Percentiles rank a stretch among this genome's conserved stretches.
Conservation (phyloP, 2,329 filamentous ascomycete species). For the Pseudogymnoascus sp. region DNA sequence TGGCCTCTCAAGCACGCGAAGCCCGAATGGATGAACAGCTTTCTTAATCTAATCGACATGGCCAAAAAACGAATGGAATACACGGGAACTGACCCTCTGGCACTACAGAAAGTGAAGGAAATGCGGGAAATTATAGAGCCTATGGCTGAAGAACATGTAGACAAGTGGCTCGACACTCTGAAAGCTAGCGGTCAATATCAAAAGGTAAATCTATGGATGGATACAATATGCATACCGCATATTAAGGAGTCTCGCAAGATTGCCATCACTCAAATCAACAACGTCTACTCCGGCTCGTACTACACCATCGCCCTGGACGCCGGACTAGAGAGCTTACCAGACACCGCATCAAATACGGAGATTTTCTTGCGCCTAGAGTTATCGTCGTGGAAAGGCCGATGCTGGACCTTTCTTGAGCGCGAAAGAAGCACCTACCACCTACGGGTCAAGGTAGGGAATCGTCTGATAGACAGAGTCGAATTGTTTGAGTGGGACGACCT, state of each 20-base stretch:
- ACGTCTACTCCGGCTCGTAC: neutral
- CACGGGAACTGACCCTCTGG: neutral
- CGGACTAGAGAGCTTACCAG: neutral
- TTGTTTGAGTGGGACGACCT: neutral
- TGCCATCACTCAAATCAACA: constrained; percentile 7
- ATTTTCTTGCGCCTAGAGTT: neutral
- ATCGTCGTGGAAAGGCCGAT: constrained; percentile 1
- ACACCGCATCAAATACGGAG: neutral
- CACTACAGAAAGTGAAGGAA: neutral
- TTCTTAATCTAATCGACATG: neutral
- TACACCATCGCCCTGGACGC: constrained; percentile 10
- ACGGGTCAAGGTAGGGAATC: neutral
- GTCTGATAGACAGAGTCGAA: neutral
- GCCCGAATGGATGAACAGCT: neutral
- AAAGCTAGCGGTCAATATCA: neutral
- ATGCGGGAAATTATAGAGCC: neutral
- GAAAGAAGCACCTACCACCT: constrained; percentile 2
- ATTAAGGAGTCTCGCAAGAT: neutral
- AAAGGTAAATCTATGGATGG: constrained; percentile 3
- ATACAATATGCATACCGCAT: neutral
- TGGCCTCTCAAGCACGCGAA: neutral
- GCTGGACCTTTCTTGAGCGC: constrained; percentile 4
- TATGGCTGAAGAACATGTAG: neutral
- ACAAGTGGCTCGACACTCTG: neutral
- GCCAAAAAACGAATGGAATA: neutral